phyloP scores from a whole-genome alignment of 2,329 filamentous ascomycete species.

The Madurella mycetomatis region DNA sequence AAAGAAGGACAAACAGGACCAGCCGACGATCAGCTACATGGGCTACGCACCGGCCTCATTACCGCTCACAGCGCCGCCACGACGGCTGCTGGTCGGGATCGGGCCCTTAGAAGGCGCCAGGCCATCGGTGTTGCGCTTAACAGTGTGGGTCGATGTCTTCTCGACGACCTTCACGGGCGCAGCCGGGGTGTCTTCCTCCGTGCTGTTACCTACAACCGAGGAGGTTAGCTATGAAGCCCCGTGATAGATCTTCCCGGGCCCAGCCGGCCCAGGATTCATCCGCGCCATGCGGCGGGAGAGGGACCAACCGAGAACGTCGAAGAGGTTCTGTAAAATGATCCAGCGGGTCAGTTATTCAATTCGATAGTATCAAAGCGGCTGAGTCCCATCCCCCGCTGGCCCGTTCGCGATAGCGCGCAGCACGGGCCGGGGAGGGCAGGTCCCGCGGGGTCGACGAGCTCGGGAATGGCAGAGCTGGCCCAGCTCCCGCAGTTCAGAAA shows the following conservation, averaged over 20 bases:
- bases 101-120: conserved; percentile 53
- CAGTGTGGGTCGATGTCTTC: conserved; percentile 68
- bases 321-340: conserved; percentile 68
- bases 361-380: neutral
- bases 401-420: neutral
- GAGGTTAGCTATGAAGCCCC: conserved; percentile 19
- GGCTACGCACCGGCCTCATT: conserved; percentile 78
- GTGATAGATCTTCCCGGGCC: conserved; percentile 1
- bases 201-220: conserved; percentile 52
- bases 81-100: conserved; percentile 39
- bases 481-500: conserved; percentile 2
- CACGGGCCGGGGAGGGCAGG: neutral
- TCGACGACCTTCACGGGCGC: conserved; percentile 86
- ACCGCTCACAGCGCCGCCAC: conserved; percentile 59
- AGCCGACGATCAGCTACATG: neutral
- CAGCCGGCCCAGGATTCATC: neutral
- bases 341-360: conserved; percentile 26
- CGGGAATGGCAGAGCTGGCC: neutral
- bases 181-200: conserved; percentile 66
- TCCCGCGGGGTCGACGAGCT: neutral
- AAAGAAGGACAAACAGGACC: conserved; percentile 6
- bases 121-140: conserved; percentile 81
- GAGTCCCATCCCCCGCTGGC: too few relatives aligned
- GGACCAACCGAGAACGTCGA: conserved; percentile 90
- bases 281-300: conserved; percentile 19